These are phyloP conservation scores for Inga laurina DNA, from an alignment of 306 rosid species.

Conservation along the genomic window DNA sequence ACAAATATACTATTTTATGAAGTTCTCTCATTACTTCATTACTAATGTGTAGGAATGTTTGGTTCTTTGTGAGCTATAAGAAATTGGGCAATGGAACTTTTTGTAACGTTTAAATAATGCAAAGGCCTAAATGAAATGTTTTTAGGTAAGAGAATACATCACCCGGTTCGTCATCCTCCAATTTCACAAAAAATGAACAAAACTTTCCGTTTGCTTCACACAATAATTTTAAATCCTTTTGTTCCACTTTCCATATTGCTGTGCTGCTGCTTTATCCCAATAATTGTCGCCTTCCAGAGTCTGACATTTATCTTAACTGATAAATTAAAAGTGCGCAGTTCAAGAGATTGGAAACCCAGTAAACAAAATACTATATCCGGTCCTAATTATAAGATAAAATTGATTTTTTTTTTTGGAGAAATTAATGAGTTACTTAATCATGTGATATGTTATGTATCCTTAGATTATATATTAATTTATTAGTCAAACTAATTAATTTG, in stretches of 20 bases:
- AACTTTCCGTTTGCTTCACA: constrained; percentile 11
- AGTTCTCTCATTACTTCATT: not conserved
- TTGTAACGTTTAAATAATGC: not conserved
- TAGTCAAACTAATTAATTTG: no score
- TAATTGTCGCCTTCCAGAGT: constrained; percentile 27
- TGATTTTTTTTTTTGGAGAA: no score
- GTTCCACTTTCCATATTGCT: constrained; percentile 22
- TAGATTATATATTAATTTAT: no score
- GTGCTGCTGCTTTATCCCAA: constrained; percentile 29
- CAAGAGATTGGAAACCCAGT: not conserved
- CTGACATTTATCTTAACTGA: constrained; percentile 30
- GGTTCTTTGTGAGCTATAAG: constrained; percentile 22
- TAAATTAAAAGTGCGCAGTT: constrained; percentile 4
- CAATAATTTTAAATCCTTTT: constrained; percentile 23
- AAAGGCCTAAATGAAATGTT: constrained; percentile 19
- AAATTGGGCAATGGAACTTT: constrained; percentile 5
- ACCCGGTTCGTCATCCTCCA: constrained; percentile 43
- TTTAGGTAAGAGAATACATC: constrained; percentile 38
- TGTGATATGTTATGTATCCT: no score
- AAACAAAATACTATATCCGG: not conserved
- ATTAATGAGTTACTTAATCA: no score
- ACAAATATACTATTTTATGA: not conserved
- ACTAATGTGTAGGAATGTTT: constrained; percentile 39
- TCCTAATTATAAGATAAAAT: no score
- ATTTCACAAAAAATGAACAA: constrained; percentile 27